phyloP scores from a whole-genome alignment of 2,329 filamentous ascomycete species.

The Penicillium aurantiogriseum region DNA sequence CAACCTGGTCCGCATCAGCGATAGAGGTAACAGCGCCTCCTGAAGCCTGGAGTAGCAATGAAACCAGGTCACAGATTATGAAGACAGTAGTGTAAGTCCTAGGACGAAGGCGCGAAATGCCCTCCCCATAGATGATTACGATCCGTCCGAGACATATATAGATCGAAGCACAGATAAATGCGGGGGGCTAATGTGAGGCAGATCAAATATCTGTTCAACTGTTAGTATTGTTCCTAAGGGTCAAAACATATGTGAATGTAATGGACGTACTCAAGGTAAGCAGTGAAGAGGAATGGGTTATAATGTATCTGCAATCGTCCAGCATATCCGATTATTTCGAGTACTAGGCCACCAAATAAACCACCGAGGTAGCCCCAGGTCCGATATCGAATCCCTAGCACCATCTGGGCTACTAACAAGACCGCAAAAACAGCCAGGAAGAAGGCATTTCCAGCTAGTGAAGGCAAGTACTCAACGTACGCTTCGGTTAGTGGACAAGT shows the following conservation, averaged over 20 bases:
- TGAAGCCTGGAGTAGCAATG: slow-evolving; percentile 59
- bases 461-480: slow-evolving; percentile 13
- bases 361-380: slow-evolving; percentile 12
- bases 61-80: slow-evolving; percentile 62
- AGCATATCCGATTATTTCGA: slow-evolving; percentile 3
- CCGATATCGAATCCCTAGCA: slow-evolving; percentile 8
- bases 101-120: slow-evolving; percentile 33
- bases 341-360: neutral
- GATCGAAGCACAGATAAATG: neutral
- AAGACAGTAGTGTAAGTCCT: slow-evolving; percentile 48
- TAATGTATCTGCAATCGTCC: slow-evolving; percentile 4
- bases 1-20: slow-evolving; percentile 32
- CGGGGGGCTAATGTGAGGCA: neutral
- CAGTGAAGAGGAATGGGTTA: slow-evolving; percentile 1
- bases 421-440: slow-evolving; percentile 12
- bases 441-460: slow-evolving; percentile 14
- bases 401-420: slow-evolving; percentile 6
- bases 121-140: neutral
- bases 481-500: slow-evolving; percentile 12
- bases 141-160: neutral
- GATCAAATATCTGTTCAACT: neutral
- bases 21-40: slow-evolving; percentile 58
- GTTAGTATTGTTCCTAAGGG: neutral
- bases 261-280: slow-evolving; percentile 6
- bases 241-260: neutral